phyloP scores from a whole-genome alignment of 345 rosid genomes.

The Odontarrhena argentea region DNA sequence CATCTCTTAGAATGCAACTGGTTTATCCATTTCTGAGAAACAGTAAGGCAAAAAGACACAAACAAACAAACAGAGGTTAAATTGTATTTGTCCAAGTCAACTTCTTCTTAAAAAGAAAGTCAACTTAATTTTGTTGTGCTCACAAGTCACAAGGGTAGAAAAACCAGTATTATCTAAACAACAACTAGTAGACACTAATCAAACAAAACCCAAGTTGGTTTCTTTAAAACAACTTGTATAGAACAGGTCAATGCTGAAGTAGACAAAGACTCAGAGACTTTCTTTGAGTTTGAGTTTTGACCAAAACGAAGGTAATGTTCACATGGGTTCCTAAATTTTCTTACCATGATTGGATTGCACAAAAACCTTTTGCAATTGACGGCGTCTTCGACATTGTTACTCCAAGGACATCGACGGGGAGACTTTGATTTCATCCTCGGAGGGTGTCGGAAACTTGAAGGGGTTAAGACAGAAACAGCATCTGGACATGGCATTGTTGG shows the following conservation, averaged over 20 bases:
- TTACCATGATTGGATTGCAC: background rate
- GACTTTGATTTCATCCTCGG: conserved; percentile 10
- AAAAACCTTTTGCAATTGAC: conserved; percentile 3
- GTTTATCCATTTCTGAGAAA: conserved; percentile 34
- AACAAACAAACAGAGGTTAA: conserved; percentile 9
- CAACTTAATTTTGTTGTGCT: conserved; percentile 41
- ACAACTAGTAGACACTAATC: conserved; percentile 31
- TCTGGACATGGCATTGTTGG: background rate
- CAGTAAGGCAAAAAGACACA: background rate
- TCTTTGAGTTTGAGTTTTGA: conserved; percentile 23
- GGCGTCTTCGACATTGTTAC: background rate
- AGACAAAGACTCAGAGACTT: conserved; percentile 27
- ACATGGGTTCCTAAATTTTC: conserved; percentile 16
- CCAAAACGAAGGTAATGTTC: conserved; percentile 17
- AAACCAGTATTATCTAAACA: conserved; percentile 16
- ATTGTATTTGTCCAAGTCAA: conserved; percentile 32
- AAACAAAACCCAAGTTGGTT: conserved; percentile 18
- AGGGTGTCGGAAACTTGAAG: background rate
- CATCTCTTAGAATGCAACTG: conserved; percentile 14
- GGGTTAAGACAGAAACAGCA: background rate
- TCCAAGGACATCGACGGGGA: background rate
- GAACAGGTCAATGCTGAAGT: conserved; percentile 36
- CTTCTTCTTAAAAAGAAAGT: conserved; percentile 20
- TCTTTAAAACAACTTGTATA: conserved; percentile 18
- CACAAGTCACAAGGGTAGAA: conserved; percentile 34